phyloP scores from a whole-genome alignment of 1,284 basidiomycete species.

The Malassezia vespertilionis region DNA sequence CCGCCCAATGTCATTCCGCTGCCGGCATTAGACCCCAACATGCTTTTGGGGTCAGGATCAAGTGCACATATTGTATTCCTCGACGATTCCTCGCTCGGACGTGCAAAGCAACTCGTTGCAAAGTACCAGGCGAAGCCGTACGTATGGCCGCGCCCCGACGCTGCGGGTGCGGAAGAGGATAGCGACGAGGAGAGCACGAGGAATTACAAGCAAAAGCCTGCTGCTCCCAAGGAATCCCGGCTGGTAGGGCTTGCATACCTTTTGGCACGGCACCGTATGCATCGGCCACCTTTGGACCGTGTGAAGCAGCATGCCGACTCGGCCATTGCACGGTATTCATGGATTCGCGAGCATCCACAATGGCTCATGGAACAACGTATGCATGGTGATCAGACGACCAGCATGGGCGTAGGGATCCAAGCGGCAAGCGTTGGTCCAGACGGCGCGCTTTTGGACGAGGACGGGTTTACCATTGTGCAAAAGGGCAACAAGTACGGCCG shows the following conservation, averaged over 20 bases:
- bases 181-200: neutral
- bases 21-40: slow-evolving; percentile 21
- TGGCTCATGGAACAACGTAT: slow-evolving; percentile 19
- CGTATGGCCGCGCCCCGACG: slow-evolving; percentile 7
- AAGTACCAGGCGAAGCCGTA: slow-evolving; percentile 11
- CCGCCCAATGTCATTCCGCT: slow-evolving; percentile 21
- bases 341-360: slow-evolving; percentile 30
- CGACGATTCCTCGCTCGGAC: slow-evolving; percentile 22
- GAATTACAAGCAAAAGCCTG: neutral
- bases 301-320: slow-evolving; percentile 30
- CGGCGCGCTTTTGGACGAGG: slow-evolving; percentile 42
- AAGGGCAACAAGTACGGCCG: slow-evolving; percentile 37
- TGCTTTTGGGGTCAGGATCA: slow-evolving; percentile 22
- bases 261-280: slow-evolving; percentile 19
- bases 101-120: slow-evolving; percentile 22
- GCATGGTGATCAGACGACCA: slow-evolving; percentile 7
- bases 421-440: slow-evolving; percentile 34
- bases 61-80: slow-evolving; percentile 39
- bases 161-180: slow-evolving; percentile 1
- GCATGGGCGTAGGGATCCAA: slow-evolving; percentile 26
- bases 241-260: slow-evolving; percentile 27
- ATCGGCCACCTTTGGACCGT: slow-evolving; percentile 21
- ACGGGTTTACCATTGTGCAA: slow-evolving; percentile 46
- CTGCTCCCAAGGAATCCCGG: slow-evolving; percentile 6
- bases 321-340: slow-evolving; percentile 27